Evolutionary conservation across 306 rosid genomes (phyloP).

Genomic region (Vicia villosa): DNA sequence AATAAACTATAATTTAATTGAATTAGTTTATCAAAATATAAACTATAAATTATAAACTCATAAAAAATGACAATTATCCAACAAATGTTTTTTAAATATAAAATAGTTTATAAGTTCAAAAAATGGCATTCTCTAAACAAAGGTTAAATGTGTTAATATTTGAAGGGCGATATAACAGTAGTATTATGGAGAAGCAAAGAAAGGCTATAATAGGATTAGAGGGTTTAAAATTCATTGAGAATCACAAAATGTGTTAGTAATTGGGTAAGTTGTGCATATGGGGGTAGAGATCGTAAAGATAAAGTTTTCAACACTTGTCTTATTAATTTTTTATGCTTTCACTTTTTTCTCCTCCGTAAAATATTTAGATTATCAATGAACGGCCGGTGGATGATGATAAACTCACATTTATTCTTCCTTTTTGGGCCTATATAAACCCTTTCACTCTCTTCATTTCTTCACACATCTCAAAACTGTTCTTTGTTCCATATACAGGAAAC

Average conservation of each 20-base stretch:
- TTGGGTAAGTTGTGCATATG: constrained; percentile 51
- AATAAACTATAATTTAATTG: too few relatives aligned
- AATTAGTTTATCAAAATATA: too few relatives aligned
- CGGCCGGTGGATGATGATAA: constrained; percentile 56
- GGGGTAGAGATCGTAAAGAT: constrained; percentile 47
- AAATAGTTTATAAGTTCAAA: too few relatives aligned
- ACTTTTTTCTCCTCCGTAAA: constrained; percentile 42
- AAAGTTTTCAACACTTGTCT: constrained; percentile 48
- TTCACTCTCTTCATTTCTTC: constrained; percentile 36
- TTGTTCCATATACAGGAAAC: constrained; percentile 27
- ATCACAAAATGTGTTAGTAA: neutral
- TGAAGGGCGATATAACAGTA: too few relatives aligned
- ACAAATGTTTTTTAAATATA: too few relatives aligned
- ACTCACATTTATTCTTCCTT: constrained; percentile 68
- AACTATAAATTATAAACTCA: too few relatives aligned
- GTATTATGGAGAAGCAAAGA: too few relatives aligned
- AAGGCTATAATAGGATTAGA: neutral
- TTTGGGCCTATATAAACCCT: constrained; percentile 62
- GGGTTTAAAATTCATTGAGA: neutral
- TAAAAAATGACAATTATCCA: too few relatives aligned
- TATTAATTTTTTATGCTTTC: constrained; percentile 41
- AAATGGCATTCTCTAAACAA: too few relatives aligned
- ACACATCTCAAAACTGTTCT: constrained; percentile 32
- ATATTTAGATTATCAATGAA: constrained; percentile 47
- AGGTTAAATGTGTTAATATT: too few relatives aligned